Percentiles rank a stretch among this genome's conserved stretches.
Evolutionary conservation across 2,329 filamentous ascomycete species (phyloP).

Genomic region (Fusarium sp.): DNA sequence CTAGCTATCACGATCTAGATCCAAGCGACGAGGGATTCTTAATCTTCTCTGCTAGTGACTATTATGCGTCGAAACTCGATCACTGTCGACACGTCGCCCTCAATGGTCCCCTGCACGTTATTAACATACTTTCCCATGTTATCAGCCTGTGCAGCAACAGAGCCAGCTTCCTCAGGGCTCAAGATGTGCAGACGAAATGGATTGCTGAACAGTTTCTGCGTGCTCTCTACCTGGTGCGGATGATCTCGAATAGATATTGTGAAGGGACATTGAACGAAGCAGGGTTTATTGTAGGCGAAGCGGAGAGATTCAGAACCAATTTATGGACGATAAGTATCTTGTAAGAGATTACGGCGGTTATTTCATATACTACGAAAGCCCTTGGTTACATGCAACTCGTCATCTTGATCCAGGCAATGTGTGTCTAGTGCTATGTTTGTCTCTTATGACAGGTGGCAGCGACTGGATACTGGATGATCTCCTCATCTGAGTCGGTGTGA

Average conservation of each 20-base stretch:
- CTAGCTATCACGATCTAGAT: conserved; percentile 23
- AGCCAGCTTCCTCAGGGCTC: background rate
- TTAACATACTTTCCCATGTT: conserved; percentile 10
- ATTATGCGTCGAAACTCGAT: conserved; percentile 14
- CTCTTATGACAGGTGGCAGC: no score
- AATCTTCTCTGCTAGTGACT: background rate
- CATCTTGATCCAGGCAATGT: no score
- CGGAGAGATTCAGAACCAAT: background rate
- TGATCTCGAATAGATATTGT: background rate
- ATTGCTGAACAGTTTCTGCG: conserved; percentile 16
- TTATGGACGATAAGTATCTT: background rate
- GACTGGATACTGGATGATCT: no score
- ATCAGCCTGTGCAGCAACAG: background rate
- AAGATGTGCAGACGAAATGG: conserved; percentile 8
- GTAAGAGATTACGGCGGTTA: background rate
- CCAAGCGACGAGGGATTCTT: background rate
- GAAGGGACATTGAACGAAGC: background rate
- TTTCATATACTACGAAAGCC: no score
- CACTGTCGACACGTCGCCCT: conserved; percentile 20
- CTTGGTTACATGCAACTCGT: no score
- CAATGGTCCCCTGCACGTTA: conserved; percentile 11
- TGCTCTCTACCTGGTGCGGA: conserved; percentile 3
- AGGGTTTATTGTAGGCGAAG: background rate
- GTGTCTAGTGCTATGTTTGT: no score
- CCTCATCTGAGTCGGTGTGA: no score